Percentiles rank a stretch among this genome's conserved stretches.
Conservation (phyloP, 2,329 filamentous ascomycete species). For the Trichophyton mentagrophytes region DNA sequence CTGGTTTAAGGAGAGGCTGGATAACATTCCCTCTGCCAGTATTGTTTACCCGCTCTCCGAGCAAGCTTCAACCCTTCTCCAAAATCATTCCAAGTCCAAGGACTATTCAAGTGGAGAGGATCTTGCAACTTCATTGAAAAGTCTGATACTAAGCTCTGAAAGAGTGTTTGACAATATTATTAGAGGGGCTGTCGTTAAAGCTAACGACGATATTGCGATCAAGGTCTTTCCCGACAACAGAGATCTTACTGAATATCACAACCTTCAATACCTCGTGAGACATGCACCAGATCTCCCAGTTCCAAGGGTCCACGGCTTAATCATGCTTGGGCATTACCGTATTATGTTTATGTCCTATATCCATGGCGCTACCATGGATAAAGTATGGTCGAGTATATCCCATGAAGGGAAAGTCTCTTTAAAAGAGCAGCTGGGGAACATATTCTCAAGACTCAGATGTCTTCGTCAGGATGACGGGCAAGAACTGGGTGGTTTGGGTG, state of each 20-base stretch:
- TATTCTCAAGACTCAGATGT: conserved; percentile 15
- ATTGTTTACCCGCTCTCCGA: conserved; percentile 19
- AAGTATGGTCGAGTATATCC: conserved; percentile 17
- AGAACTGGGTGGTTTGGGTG: conserved; percentile 17
- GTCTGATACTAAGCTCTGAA: conserved; percentile 16
- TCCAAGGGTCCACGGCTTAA: conserved; percentile 20
- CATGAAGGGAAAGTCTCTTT: conserved; percentile 13
- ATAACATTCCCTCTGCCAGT: conserved; percentile 14
- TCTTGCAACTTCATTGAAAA: conserved; percentile 14
- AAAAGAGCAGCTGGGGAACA: conserved; percentile 11
- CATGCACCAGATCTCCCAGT: conserved; percentile 18
- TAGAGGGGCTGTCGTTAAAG: conserved; percentile 18
- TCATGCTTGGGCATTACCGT: conserved; percentile 15
- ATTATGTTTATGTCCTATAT: conserved; percentile 22
- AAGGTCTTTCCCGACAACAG: conserved; percentile 16
- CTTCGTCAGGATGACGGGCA: conserved; percentile 11
- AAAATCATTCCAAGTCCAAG: conserved; percentile 2
- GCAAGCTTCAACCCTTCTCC: conserved; percentile 12
- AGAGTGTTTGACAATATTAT: conserved; percentile 16
- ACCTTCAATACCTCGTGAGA: conserved; percentile 18
- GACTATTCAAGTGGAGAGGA: conserved; percentile 5
- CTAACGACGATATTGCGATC: conserved; percentile 14
- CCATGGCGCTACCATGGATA: conserved; percentile 14
- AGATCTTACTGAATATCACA: conserved; percentile 19
- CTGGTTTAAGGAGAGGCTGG: conserved; percentile 15